These are phyloP conservation scores for Fusarium pseudoanthophilum DNA, from an alignment of 2,329 filamentous ascomycete species.

Conservation along the genomic window DNA sequence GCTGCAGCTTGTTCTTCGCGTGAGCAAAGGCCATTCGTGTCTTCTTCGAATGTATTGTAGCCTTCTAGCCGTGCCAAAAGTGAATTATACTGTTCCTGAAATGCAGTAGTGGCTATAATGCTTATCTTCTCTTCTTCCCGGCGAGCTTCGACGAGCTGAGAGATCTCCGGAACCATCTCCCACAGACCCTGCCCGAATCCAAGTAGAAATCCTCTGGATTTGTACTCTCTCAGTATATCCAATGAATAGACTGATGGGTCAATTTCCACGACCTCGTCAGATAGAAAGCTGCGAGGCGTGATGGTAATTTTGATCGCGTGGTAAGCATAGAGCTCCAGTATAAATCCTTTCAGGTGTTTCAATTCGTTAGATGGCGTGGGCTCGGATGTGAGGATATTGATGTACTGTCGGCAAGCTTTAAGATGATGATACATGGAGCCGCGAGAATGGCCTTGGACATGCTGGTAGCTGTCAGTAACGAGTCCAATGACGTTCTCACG, in stretches of 20 bases:
- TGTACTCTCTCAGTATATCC: neutral
- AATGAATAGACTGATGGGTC: neutral
- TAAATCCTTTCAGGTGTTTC: neutral
- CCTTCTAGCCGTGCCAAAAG: neutral
- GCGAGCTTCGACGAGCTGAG: conserved; percentile 4
- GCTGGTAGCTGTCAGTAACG: neutral
- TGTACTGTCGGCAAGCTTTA: conserved; percentile 10
- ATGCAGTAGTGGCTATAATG: accelerated
- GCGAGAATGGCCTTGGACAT: neutral
- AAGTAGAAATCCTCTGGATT: neutral
- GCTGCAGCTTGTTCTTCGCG: neutral
- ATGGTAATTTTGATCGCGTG: neutral
- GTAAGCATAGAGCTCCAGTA: conserved; percentile 10
- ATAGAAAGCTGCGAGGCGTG: neutral
- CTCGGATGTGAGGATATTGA: neutral
- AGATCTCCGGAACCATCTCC: conserved; percentile 9
- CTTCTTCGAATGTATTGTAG: neutral
- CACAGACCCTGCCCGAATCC: neutral
- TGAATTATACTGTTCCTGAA: neutral
- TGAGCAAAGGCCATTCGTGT: neutral
- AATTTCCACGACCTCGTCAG: neutral
- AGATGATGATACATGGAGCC: conserved; percentile 1
- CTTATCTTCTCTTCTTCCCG: neutral
- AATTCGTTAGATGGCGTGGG: neutral
- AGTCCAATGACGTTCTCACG: accelerated